phyloP scores from a whole-genome alignment of 257 asterid genomes.

The Przewalskia tangutica region DNA sequence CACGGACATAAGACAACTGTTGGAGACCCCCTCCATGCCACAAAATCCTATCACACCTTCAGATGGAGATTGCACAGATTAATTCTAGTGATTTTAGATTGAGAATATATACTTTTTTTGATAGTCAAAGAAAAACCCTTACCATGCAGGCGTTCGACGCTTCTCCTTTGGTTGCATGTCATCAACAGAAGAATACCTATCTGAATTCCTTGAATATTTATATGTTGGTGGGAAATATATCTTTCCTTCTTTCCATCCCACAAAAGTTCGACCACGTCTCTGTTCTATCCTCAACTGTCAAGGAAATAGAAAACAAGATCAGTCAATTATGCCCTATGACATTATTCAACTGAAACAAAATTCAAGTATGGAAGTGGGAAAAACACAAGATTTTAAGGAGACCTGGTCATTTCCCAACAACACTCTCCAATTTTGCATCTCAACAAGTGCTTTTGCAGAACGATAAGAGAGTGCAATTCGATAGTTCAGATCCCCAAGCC shows the following conservation, averaged over 20 bases:
- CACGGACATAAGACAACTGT: slow-evolving; percentile 16
- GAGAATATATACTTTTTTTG: not conserved
- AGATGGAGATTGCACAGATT: not conserved
- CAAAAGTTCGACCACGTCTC: slow-evolving; percentile 19
- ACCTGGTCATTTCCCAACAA: slow-evolving; percentile 23
- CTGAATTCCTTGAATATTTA: slow-evolving; percentile 23
- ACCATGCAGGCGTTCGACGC: slow-evolving; percentile 27
- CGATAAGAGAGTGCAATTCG: slow-evolving; percentile 23
- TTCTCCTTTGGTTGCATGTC: slow-evolving; percentile 21
- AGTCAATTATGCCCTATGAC: not conserved
- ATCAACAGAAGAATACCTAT: slow-evolving; percentile 23
- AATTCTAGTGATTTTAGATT: not conserved
- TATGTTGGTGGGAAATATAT: slow-evolving; percentile 29
- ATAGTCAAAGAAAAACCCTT: not conserved
- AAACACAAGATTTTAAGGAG: not conserved
- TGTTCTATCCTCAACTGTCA: slow-evolving; percentile 21
- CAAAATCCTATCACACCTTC: slow-evolving; percentile 21
- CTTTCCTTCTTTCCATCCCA: slow-evolving; percentile 25
- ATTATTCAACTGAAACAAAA: not conserved
- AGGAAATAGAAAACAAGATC: not conserved
- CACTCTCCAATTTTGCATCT: slow-evolving; percentile 24
- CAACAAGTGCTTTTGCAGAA: slow-evolving; percentile 22
- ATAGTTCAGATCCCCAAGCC: slow-evolving; percentile 27
- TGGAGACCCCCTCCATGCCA: slow-evolving; percentile 16
- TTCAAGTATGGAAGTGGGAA: not conserved